These are phyloP conservation scores for Ophiostoma ulmi DNA, from an alignment of 2,329 filamentous ascomycete species.

Conservation along the genomic window DNA sequence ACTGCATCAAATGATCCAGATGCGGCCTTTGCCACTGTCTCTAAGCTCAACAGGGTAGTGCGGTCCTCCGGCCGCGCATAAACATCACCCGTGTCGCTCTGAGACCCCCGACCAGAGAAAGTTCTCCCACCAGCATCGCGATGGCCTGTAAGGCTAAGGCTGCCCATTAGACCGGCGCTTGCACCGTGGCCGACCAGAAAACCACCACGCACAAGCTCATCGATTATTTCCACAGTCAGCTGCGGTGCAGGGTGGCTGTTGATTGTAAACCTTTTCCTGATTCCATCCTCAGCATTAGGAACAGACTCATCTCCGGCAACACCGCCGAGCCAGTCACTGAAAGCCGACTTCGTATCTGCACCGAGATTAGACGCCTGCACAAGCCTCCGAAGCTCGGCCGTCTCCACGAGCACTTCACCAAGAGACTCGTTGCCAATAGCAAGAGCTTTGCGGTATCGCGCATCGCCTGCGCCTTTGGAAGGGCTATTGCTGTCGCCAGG, in stretches of 20 bases:
- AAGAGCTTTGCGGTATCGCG: constrained; percentile 42
- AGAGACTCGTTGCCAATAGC: constrained; percentile 25
- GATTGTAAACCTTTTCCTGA: constrained; percentile 28
- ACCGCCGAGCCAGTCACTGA: constrained; percentile 49
- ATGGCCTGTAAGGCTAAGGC: constrained; percentile 29
- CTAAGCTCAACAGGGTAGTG: constrained; percentile 55
- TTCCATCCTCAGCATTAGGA: constrained; percentile 30
- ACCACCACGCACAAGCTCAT: constrained; percentile 58
- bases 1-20: constrained; percentile 65
- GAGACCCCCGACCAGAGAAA: not conserved
- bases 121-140: constrained; percentile 11
- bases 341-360: constrained; percentile 45
- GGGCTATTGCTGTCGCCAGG: not conserved
- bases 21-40: constrained; percentile 58
- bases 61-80: constrained; percentile 49
- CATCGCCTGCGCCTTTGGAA: constrained; percentile 44
- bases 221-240: constrained; percentile 45
- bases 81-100: constrained; percentile 33
- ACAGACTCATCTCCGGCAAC: constrained; percentile 30
- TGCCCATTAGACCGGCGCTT: constrained; percentile 22
- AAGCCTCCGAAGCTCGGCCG: constrained; percentile 50
- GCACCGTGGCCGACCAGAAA: constrained; percentile 55
- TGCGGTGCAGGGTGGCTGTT: constrained; percentile 22
- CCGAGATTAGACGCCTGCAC: constrained; percentile 37
- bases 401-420: constrained; percentile 59